phyloP scores from a whole-genome alignment of 352 stramenopile species.

The Globisporangium orthogonon region DNA sequence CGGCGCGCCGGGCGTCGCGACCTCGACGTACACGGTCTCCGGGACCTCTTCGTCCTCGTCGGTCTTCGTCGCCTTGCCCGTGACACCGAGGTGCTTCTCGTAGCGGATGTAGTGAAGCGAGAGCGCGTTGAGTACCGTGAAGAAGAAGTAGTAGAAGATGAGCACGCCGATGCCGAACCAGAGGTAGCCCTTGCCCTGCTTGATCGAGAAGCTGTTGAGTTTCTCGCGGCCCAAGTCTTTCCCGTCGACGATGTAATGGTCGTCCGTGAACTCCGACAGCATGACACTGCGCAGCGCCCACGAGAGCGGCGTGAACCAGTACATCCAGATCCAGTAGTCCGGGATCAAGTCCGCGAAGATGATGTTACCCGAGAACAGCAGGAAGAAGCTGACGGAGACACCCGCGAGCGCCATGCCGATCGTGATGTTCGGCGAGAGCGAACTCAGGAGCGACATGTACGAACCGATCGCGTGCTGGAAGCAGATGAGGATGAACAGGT shows the following conservation, averaged over 20 bases:
- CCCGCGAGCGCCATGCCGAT: slow-evolving; percentile 20
- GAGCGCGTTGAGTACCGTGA: slow-evolving; percentile 30
- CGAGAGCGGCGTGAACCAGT: slow-evolving; percentile 38
- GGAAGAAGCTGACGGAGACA: slow-evolving; percentile 31
- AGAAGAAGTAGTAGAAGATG: slow-evolving; percentile 32
- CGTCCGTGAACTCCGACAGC: slow-evolving; percentile 24
- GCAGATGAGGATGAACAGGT: slow-evolving; percentile 49
- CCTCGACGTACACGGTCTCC: slow-evolving; percentile 9
- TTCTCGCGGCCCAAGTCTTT: background rate
- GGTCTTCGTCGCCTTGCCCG: background rate
- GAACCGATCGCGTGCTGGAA: slow-evolving; percentile 45
- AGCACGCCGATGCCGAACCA: slow-evolving; percentile 32
- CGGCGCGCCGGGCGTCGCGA: slow-evolving; percentile 1
- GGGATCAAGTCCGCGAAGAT: slow-evolving; percentile 33
- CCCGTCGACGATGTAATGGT: slow-evolving; percentile 8
- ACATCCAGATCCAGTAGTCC: slow-evolving; percentile 39
- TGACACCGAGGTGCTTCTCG: slow-evolving; percentile 14
- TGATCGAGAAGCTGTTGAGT: slow-evolving; percentile 12
- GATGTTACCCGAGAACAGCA: slow-evolving; percentile 41
- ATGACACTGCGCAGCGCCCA: slow-evolving; percentile 29
- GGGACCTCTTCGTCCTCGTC: background rate
- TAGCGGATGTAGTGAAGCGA: slow-evolving; percentile 33
- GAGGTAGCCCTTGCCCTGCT: slow-evolving; percentile 18
- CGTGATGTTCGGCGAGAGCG: slow-evolving; percentile 27
- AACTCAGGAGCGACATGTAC: slow-evolving; percentile 30